Percentiles rank a stretch among this genome's conserved stretches.
Conservation (phyloP, 163 green algal genomes). For the Botryococcus braunii region DNA sequence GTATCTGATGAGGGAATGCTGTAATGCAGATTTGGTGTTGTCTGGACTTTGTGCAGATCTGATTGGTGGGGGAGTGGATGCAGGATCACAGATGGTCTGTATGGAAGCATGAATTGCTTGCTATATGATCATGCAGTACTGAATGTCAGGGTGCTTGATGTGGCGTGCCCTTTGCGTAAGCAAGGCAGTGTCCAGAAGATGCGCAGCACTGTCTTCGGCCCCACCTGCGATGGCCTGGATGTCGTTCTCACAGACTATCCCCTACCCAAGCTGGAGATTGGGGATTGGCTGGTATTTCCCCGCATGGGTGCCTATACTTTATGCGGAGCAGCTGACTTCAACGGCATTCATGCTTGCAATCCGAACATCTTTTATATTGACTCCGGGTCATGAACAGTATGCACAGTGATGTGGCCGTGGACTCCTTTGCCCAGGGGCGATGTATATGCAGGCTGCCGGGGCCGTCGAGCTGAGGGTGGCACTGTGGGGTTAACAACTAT, state of each 20-base stretch:
- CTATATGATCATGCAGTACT: conserved; percentile 70
- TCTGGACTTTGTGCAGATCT: conserved; percentile 2
- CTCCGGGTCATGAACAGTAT: conserved; percentile 14
- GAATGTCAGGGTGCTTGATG: conserved; percentile 8
- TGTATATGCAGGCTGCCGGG: too few relatives aligned
- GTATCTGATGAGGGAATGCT: too few relatives aligned
- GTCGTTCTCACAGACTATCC: conserved; percentile 34
- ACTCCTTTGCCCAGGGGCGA: too few relatives aligned
- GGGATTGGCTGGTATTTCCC: conserved; percentile 92
- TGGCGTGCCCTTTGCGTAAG: conserved; percentile 2
- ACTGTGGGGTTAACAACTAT: too few relatives aligned
- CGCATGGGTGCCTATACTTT: conserved; percentile 91
- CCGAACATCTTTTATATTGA: conserved; percentile 38
- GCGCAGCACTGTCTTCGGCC: conserved; percentile 86
- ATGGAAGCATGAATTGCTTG: conserved; percentile 73
- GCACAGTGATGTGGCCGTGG: too few relatives aligned
- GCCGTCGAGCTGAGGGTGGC: too few relatives aligned
- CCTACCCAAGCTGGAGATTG: conserved; percentile 75
- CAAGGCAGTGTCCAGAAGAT: conserved; percentile 2
- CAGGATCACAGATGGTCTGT: conserved; percentile 72
- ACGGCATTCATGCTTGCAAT: conserved; percentile 46
- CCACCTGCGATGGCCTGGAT: conserved; percentile 94
- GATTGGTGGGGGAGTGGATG: conserved; percentile 28
- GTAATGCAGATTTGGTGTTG: too few relatives aligned
- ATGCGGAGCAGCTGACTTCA: conserved; percentile 87